phyloP scores from a whole-genome alignment of 306 rosid species.

The Cucurbita moschata region DNA sequence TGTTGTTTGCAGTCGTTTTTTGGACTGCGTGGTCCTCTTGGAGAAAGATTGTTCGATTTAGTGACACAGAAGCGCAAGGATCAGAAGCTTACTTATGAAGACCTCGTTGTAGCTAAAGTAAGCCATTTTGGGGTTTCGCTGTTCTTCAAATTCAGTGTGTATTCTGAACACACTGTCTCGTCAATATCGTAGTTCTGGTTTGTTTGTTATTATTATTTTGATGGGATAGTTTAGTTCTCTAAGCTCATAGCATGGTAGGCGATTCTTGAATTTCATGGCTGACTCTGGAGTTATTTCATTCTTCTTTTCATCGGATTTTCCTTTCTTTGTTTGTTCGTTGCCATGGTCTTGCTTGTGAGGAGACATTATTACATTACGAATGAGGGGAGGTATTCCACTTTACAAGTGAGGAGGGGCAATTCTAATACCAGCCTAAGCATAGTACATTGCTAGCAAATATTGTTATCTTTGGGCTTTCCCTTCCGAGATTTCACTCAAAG shows the following conservation, averaged over 20 bases:
- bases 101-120: constrained; percentile 77
- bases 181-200: background rate
- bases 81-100: constrained; percentile 59
- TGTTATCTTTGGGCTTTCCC: too few relatives aligned
- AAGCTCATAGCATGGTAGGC: background rate
- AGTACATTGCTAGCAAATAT: too few relatives aligned
- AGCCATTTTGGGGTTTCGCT: constrained; percentile 2
- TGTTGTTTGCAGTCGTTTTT: constrained; percentile 30
- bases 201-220: background rate
- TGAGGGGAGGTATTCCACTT: background rate
- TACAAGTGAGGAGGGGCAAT: background rate
- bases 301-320: too few relatives aligned
- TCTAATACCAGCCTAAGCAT: background rate
- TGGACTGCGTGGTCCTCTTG: constrained; percentile 49
- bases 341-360: background rate
- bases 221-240: background rate
- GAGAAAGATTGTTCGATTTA: constrained; percentile 60
- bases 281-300: background rate
- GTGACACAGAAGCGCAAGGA: constrained; percentile 67
- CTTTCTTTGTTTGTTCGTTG: background rate
- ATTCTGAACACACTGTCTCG: background rate
- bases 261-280: background rate
- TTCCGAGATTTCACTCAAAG: too few relatives aligned
- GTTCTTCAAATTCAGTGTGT: background rate
- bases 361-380: background rate